phyloP scores from a whole-genome alignment of 1,284 basidiomycete genomes.

The Puccinia brachypodii region DNA sequence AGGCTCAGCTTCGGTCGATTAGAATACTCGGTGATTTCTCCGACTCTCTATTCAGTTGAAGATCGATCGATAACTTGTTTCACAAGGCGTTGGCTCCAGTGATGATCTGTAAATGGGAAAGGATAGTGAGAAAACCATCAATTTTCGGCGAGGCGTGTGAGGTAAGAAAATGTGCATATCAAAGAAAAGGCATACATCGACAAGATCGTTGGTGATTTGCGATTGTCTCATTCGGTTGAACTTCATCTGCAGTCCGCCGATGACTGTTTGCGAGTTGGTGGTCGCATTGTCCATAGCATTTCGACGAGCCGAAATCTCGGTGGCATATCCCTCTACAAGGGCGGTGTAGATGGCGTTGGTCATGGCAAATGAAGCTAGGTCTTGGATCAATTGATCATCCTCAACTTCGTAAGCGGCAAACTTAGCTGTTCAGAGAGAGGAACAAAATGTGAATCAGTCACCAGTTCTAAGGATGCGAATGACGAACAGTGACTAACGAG shows the following conservation, averaged over 20 bases:
- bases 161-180: not conserved
- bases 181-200: constrained; percentile 35
- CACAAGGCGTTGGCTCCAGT: constrained; percentile 48
- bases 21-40: not conserved
- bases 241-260: constrained; percentile 46
- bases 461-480: not conserved
- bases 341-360: constrained; percentile 95
- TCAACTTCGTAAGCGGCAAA: constrained; percentile 81
- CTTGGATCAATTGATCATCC: constrained; percentile 76
- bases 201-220: constrained; percentile 48
- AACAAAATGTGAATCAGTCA: not conserved
- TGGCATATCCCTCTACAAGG: constrained; percentile 92
- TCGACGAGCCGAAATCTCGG: constrained; percentile 72
- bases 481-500: constrained; percentile 54
- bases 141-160: too few species aligned
- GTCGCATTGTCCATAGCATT: constrained; percentile 99
- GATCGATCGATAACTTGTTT: not conserved
- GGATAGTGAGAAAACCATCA: not conserved
- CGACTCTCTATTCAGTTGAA: not conserved
- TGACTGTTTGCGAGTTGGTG: constrained; percentile 57
- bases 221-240: constrained; percentile 49
- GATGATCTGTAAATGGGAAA: constrained; percentile 37
- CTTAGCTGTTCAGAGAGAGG: constrained; percentile 23
- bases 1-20: not conserved
- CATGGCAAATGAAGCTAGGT: constrained; percentile 91